A percentile compares a stretch with the other conserved stretches of the same genome.
Evolutionary conservation across 129 eudicot genomes (phyloP).

Genomic region (Flaveria linearis): DNA sequence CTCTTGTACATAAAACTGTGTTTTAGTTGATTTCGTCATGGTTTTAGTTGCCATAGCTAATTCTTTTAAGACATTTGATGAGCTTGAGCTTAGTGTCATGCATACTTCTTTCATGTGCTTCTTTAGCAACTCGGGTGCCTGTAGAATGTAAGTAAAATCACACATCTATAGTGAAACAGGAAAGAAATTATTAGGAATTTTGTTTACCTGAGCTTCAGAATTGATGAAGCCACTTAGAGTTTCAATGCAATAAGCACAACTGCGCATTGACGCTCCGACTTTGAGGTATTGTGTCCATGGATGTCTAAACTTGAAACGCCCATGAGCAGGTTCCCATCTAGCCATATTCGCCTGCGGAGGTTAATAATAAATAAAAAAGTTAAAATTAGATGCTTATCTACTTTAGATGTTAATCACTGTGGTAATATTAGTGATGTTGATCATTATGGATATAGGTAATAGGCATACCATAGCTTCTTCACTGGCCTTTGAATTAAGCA

Average conservation of each 20-base stretch:
- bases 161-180: neutral
- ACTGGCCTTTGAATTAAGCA: constrained; percentile 69
- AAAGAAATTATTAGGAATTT: neutral
- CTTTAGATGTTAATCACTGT: neutral
- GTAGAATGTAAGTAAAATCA: constrained; percentile 14
- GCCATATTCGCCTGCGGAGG: constrained; percentile 80
- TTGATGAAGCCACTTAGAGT: constrained; percentile 56
- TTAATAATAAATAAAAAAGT: neutral
- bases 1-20: constrained; percentile 48
- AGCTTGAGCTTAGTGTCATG: constrained; percentile 46
- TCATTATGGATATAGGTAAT: constrained; percentile 3
- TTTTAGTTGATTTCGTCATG: constrained; percentile 58
- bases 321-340: constrained; percentile 93
- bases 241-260: constrained; percentile 80
- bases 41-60: constrained; percentile 51
- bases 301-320: constrained; percentile 66
- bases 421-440: neutral
- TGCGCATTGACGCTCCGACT: constrained; percentile 70
- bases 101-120: constrained; percentile 59
- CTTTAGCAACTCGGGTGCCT: constrained; percentile 73
- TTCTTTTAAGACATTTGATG: constrained; percentile 65
- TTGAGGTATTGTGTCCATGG: constrained; percentile 91
- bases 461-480: constrained; percentile 71
- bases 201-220: constrained; percentile 56
- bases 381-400: neutral